A percentile compares a stretch with the other conserved stretches of the same genome.
phyloP scores from a whole-genome alignment of 164 flowering plant genomes.

The Aristolochia contorta region DNA sequence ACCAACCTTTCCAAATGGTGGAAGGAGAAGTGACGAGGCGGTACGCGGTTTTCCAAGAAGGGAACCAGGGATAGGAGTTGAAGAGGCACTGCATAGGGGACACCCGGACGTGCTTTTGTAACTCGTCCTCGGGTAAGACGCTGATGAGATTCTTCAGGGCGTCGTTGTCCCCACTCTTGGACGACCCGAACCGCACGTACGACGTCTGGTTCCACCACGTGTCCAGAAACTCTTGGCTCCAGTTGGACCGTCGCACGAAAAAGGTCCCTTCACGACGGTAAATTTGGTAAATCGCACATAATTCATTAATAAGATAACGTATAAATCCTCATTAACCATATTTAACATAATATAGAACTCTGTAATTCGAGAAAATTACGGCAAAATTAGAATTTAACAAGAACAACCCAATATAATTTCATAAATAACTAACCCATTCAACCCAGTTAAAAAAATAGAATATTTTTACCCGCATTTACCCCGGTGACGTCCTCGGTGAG shows the following conservation, averaged over 20 bases:
- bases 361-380: no score
- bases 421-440: background rate
- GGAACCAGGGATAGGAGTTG: constrained; percentile 18
- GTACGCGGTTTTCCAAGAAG: constrained; percentile 12
- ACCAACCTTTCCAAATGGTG: constrained; percentile 11
- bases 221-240: constrained; percentile 14
- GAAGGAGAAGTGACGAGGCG: constrained; percentile 7
- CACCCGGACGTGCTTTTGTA: constrained; percentile 8
- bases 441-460: background rate
- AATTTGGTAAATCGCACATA: background rate
- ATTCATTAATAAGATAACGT: no score
- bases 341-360: no score
- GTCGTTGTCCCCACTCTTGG: constrained; percentile 19
- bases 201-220: constrained; percentile 19
- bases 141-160: constrained; percentile 10
- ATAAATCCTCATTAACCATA: no score
- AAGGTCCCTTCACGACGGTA: constrained; percentile 4
- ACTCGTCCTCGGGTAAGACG: constrained; percentile 2
- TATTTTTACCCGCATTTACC: constrained; percentile 14
- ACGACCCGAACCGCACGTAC: constrained; percentile 10
- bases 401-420: no score
- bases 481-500: constrained; percentile 14
- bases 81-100: constrained; percentile 16
- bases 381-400: no score
- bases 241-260: constrained; percentile 8